Base-by-base conservation (phyloP, 257 asterid species). In the Buddleja alternifolia region DNA sequence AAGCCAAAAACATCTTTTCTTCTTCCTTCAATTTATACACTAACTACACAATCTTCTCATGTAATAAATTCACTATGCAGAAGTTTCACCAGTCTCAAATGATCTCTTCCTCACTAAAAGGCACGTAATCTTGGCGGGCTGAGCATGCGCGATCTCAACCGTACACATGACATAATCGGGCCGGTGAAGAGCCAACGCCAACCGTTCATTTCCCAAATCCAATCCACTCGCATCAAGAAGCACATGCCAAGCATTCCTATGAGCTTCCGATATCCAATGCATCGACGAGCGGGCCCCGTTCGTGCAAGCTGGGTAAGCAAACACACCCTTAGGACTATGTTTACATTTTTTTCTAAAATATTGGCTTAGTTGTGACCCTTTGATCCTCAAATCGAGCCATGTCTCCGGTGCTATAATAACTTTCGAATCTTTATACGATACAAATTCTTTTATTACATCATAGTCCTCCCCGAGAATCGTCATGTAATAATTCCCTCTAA, bases 261-360 rank as follows among this genome's bases (percentile, higher is more conserved):
- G 96, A 17, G 90, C 95, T 50, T 88, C 95, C 0, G 97, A 90
- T 36, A 90, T 88, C 97, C 96, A 88, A 51, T 88, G 97, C 97
- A 90, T 81, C 3, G 92, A 85, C 5, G 87, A 80, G 0, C 90
- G 83, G 0, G 68, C 76, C 0, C 84, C 91, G 5, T 71, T 72
- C 0, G 75, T 71, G 9, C 42, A 69, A 3, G 85, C 87, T 0
- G 92, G 82, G 56, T 90, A 90, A 0, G 92, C 88, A 24, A 90
- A 90, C 6, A 90, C 77, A 0, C 97, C 97, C 68, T 88, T 88
- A 0, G 94, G 94, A 14, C 50, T 73, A 46, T 84, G 74, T 77
- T 84, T 90, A 37, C 90, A 84, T 45, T 88, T 90, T 64, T 89
- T 77, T 57, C 96, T 64, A 29, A 90, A 88, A 39, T 88, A 90